phyloP scores from a whole-genome alignment of 306 rosid genomes.

The Sechiopsis laciniata region DNA sequence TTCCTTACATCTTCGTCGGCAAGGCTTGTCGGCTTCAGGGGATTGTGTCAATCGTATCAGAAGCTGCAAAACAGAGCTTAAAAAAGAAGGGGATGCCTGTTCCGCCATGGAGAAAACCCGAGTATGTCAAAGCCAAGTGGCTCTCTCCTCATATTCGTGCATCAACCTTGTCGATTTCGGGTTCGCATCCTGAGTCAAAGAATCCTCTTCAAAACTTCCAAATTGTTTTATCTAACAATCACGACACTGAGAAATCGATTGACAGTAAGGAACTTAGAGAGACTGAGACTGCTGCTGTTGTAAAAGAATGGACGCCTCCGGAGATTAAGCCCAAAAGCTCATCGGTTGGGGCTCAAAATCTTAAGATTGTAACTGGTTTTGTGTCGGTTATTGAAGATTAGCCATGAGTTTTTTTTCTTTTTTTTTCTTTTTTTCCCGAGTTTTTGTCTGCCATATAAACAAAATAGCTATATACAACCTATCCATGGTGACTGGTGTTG shows the following conservation, averaged over 20 bases:
- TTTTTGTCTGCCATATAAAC: too few species aligned
- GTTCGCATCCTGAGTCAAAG: conserved; percentile 7
- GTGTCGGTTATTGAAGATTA: conserved; percentile 71
- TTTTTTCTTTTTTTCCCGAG: background rate
- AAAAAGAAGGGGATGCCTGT: conserved; percentile 94
- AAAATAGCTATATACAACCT: too few species aligned
- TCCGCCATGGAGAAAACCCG: conserved; percentile 95
- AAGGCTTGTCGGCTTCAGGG: too few species aligned
- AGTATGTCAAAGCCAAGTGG: conserved; percentile 91
- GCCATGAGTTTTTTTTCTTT: conserved; percentile 31
- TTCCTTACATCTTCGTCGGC: too few species aligned
- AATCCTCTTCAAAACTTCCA: background rate
- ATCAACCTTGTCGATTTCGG: background rate
- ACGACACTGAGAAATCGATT: background rate
- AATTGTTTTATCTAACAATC: background rate
- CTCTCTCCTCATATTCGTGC: conserved; percentile 48
- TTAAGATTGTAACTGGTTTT: conserved; percentile 83
- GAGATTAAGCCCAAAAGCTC: conserved; percentile 69
- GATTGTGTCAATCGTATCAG: too few species aligned
- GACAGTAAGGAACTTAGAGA: conserved; percentile 49
- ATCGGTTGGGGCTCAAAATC: conserved; percentile 21
- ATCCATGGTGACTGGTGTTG: conserved; percentile 26
- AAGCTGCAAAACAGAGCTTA: too few species aligned
- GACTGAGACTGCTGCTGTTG: conserved; percentile 30
- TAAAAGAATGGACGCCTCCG: conserved; percentile 63